phyloP scores from a whole-genome alignment of 2,329 filamentous ascomycete species.

The Xylaria multiplex region DNA sequence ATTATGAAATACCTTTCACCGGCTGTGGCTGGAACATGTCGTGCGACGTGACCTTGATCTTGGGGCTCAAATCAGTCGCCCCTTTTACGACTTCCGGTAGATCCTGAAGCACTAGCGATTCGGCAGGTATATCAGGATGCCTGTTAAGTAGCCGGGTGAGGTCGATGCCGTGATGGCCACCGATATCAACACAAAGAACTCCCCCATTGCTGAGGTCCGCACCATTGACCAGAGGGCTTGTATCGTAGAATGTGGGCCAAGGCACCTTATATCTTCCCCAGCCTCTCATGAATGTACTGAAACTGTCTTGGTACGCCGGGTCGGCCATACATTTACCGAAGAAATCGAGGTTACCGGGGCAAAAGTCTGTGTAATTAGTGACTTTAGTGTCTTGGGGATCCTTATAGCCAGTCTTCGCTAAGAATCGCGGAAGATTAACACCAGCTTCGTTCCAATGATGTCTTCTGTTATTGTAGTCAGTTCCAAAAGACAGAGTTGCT shows the following conservation, averaged over 20 bases:
- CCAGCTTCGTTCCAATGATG: conserved; percentile 29
- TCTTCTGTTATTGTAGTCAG: conserved; percentile 19
- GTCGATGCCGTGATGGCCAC: conserved; percentile 55
- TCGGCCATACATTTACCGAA: conserved; percentile 40
- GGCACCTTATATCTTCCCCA: conserved; percentile 39
- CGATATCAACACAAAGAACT: conserved; percentile 54
- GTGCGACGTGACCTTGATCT: conserved; percentile 45
- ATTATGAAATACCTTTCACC: conserved; percentile 36
- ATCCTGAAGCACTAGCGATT: conserved; percentile 54
- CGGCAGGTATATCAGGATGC: conserved; percentile 47
- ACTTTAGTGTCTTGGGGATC: conserved; percentile 39
- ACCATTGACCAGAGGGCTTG: conserved; percentile 39
- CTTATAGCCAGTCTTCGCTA: conserved; percentile 42
- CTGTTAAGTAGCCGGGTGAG: conserved; percentile 47
- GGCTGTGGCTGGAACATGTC: conserved; percentile 51
- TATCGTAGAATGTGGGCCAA: conserved; percentile 46
- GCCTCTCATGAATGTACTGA: conserved; percentile 43
- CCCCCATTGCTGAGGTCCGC: conserved; percentile 42
- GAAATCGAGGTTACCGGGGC: conserved; percentile 39
- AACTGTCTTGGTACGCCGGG: conserved; percentile 36
- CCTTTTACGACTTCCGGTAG: conserved; percentile 47
- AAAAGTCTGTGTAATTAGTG: conserved; percentile 38
- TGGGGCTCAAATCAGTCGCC: conserved; percentile 28
- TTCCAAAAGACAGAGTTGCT: neutral
- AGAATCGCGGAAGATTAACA: conserved; percentile 38